phyloP scores from a whole-genome alignment of 2,329 filamentous ascomycete species.

The Botryotinia globosa region DNA sequence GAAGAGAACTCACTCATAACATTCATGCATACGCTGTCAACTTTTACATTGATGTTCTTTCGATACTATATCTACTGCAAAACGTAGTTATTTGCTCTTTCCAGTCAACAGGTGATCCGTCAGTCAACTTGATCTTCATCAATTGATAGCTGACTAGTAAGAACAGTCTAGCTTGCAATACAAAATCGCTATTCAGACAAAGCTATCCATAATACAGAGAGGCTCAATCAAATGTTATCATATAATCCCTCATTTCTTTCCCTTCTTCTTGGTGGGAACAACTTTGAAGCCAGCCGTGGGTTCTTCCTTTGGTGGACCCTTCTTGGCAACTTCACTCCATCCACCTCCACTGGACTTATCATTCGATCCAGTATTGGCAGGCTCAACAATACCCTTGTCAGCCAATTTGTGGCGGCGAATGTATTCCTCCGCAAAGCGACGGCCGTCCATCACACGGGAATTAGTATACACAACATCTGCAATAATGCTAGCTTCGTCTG shows the following conservation, averaged over 20 bases:
- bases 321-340: conserved; percentile 98
- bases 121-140: background rate
- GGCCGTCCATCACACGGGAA: conserved; percentile 86
- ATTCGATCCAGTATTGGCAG: conserved; percentile 52
- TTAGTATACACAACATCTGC: conserved; percentile 85
- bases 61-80: background rate
- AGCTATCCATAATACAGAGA: conserved; percentile 26
- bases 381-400: conserved; percentile 83
- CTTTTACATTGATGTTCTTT: background rate
- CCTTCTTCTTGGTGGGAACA: conserved; percentile 89
- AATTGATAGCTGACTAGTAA: background rate
- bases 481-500: conserved; percentile 75
- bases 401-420: conserved; percentile 89
- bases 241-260: conserved; percentile 58
- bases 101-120: background rate
- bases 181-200: conserved; percentile 27
- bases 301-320: conserved; percentile 57
- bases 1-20: background rate
- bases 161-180: conserved; percentile 10
- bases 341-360: conserved; percentile 69
- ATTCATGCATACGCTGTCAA: background rate
- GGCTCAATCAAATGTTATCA: conserved; percentile 31
- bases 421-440: conserved; percentile 92
- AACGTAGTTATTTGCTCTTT: background rate
- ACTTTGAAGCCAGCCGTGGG: conserved; percentile 70